Evolutionary conservation across 306 rosid species (phyloP), one percentile per base, ranked within the genome.

Genomic region (Canavalia gladiata): DNA sequence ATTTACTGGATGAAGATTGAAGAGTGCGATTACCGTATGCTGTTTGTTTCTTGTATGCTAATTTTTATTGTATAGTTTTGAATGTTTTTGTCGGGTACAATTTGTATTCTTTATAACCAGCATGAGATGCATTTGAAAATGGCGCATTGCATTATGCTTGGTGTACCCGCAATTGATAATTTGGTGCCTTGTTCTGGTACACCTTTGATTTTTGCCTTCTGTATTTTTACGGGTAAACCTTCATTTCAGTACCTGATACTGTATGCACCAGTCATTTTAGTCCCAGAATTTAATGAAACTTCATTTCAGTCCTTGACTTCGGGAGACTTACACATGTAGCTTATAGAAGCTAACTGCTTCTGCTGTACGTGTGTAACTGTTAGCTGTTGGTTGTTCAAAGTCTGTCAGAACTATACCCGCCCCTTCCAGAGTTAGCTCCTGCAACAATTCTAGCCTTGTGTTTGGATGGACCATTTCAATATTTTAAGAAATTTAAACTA

Each of bases 121-220:
- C 34, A 74, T 79, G 72, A 75, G 68, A 75, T 60, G 54, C 37
- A 43, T 75, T 75, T 60, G 7, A 75, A 30, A 58, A 31, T 79
- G 81, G 46, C 52, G 13, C 66, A 8, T 62, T 71, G 42, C 76
- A 75, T 41, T 9, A 54, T 77, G 56, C 47, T 49, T 2, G 2
- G 9, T 49, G 58, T 72, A 49, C 29, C 41, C 47, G 45, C 51
- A 63, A 42, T 62, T 62, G 8, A 62, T 50, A 51, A 11, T 74
- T 76, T 49, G 4, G 6, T 50, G 7, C 7, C 13, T 3, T 82
- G 41, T 76, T 64, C 63, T 47, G 60, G 35, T 78, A 12, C 52
- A 62, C 59, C 67, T 68, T 68, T 62, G 69, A 64, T 42, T 64
- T 72, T 56, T 72, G 12, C 71, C 80, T 8, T 30, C 64, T 76